Percentiles rank a stretch among this genome's conserved stretches.
These are phyloP conservation scores for Candida berthetii DNA, from an alignment of 805 yeast genomes.

Conservation along the genomic window DNA sequence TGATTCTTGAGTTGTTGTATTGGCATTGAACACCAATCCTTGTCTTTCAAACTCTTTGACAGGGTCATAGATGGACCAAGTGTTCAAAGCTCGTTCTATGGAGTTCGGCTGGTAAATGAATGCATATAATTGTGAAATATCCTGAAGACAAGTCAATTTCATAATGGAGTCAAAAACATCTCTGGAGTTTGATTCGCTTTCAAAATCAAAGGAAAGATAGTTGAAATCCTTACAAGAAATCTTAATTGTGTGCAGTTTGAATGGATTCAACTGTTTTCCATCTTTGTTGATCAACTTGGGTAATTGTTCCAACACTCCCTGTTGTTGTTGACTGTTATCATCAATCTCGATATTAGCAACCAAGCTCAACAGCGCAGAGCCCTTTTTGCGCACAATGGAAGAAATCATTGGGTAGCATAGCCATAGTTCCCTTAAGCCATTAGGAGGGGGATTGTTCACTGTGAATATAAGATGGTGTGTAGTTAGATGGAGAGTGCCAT, in stretches of 20 bases:
- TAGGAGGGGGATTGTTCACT: constrained; percentile 16
- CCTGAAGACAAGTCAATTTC: constrained; percentile 51
- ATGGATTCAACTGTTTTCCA: constrained; percentile 24
- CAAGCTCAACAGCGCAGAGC: constrained; percentile 30
- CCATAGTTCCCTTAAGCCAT: constrained; percentile 68
- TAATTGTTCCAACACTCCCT: constrained; percentile 7
- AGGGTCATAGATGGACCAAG: constrained; percentile 72
- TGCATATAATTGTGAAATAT: constrained; percentile 65
- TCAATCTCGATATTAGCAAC: constrained; percentile 8
- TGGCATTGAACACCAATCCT: constrained; percentile 39
- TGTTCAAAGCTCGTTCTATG: constrained; percentile 53
- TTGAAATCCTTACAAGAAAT: constrained; percentile 83
- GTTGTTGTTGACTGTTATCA: not conserved
- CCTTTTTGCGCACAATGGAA: constrained; percentile 51
- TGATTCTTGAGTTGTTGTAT: constrained; percentile 3
- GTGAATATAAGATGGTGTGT: constrained; percentile 73
- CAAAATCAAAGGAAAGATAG: constrained; percentile 71
- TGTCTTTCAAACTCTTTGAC: constrained; percentile 66
- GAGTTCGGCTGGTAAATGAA: constrained; percentile 73
- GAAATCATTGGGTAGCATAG: constrained; percentile 82
- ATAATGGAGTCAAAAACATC: constrained; percentile 73
- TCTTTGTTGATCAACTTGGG: constrained; percentile 9
- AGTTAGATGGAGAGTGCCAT: constrained; percentile 63
- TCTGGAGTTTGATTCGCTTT: constrained; percentile 46
- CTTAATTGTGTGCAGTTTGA: constrained; percentile 46